phyloP scores from a whole-genome alignment of 495 filamentous ascomycete species.

The Chaetomidium leptoderma region DNA sequence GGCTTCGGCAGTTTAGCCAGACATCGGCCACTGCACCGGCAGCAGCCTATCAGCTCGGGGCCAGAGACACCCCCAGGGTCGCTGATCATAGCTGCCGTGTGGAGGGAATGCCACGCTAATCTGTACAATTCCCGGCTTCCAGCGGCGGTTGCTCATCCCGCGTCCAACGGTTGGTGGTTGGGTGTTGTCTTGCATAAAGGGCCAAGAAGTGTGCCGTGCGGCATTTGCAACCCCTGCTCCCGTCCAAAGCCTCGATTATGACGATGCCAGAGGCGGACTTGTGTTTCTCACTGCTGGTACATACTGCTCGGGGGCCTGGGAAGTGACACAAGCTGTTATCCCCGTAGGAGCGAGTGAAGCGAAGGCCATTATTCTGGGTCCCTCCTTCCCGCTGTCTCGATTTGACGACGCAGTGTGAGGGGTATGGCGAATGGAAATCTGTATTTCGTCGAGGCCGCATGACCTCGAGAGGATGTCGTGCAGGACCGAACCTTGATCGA shows the following conservation, averaged over 20 bases:
- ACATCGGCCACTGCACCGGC: neutral
- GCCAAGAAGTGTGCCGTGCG: slow-evolving; percentile 11
- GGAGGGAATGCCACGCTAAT: neutral
- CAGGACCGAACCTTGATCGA: neutral
- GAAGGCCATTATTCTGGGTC: neutral
- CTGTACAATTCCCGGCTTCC: neutral
- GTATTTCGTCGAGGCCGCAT: neutral
- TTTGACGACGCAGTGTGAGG: neutral
- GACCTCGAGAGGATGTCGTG: neutral
- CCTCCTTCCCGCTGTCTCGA: neutral
- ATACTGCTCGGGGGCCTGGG: neutral
- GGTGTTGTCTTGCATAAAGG: neutral
- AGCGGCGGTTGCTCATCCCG: neutral
- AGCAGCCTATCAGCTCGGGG: slow-evolving; percentile 6
- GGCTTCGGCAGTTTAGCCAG: slow-evolving; percentile 20
- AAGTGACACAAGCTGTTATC: neutral
- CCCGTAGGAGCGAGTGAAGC: slow-evolving; percentile 1
- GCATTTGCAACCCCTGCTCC: slow-evolving; percentile 7
- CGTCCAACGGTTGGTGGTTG: neutral
- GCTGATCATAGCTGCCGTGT: slow-evolving; percentile 2
- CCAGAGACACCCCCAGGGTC: neutral
- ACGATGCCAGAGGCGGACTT: neutral
- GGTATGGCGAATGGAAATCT: neutral
- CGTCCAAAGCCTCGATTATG: neutral
- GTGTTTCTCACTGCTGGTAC: neutral